A percentile compares a stretch with the other conserved stretches of the same genome.
phyloP scores from a whole-genome alignment of 1,139 yeast genomes.

The Arxiozyma heterogenica region DNA sequence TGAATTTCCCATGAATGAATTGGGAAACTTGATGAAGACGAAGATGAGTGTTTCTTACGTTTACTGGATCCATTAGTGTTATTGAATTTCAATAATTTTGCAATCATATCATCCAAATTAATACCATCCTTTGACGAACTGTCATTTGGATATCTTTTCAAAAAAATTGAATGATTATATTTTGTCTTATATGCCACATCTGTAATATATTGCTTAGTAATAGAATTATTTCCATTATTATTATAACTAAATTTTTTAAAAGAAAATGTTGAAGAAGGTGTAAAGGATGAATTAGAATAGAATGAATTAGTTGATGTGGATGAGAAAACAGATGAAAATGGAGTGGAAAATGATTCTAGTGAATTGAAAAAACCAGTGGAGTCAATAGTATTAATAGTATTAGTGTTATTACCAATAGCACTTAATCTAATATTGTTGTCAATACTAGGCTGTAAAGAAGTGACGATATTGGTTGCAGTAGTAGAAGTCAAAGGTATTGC shows the following conservation, averaged over 20 bases:
- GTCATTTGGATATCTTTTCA: conserved; percentile 27
- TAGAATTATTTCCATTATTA: neutral
- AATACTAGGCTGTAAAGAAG: neutral
- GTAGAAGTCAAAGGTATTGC: conserved; percentile 7
- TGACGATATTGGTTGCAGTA: conserved; percentile 7
- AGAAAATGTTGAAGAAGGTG: conserved; percentile 1
- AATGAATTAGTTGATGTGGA: conserved; percentile 1
- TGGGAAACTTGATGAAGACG: conserved; percentile 23
- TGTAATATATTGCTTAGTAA: neutral
- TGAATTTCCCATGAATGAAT: conserved; percentile 48
- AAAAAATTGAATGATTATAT: conserved; percentile 12
- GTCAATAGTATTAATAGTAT: neutral
- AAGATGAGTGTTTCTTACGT: neutral
- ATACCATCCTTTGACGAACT: conserved; percentile 22
- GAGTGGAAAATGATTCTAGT: conserved; percentile 4
- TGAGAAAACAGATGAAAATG: conserved; percentile 4
- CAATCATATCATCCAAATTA: conserved; percentile 28
- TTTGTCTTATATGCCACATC: conserved; percentile 9
- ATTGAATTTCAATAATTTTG: conserved; percentile 25
- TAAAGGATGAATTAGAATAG: neutral
- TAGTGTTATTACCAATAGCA: neutral
- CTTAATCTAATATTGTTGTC: neutral
- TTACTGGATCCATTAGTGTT: conserved; percentile 4
- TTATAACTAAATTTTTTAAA: neutral
- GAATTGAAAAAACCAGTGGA: neutral